A percentile compares a stretch with the other conserved stretches of the same genome.
These are phyloP conservation scores for Fusarium sp. DNA, from an alignment of 2,329 filamentous ascomycete genomes.

Conservation along the genomic window DNA sequence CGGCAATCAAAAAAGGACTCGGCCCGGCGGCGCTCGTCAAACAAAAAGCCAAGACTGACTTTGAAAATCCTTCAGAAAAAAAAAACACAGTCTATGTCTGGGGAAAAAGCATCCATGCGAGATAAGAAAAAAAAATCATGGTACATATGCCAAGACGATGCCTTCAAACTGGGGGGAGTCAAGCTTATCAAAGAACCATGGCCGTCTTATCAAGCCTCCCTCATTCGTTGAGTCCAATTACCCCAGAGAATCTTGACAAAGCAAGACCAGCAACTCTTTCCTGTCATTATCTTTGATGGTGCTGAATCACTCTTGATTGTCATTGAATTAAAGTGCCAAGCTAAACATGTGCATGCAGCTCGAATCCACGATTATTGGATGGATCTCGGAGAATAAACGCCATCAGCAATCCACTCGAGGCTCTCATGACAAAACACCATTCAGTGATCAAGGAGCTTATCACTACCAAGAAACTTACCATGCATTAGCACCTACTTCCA, in stretches of 20 bases:
- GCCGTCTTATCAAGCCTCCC: neutral
- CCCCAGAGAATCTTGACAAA: neutral
- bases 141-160: slow-evolving; percentile 1
- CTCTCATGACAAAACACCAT: neutral
- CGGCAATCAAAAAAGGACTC: neutral
- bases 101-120: neutral
- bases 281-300: neutral
- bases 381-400: neutral
- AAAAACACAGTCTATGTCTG: neutral
- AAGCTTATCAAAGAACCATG: neutral
- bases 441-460: neutral
- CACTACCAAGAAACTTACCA: neutral
- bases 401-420: neutral
- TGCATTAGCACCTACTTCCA: neutral
- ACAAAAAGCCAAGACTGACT: neutral
- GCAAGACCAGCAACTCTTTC: neutral
- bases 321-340: neutral
- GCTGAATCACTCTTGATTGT: neutral
- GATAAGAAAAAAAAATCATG: slow-evolving; percentile 2
- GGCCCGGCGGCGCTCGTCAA: neutral
- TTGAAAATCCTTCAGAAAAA: neutral
- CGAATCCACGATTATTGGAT: neutral
- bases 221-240: slow-evolving; percentile 3
- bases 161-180: neutral
- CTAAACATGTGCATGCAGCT: neutral